A percentile compares a stretch with the other conserved stretches of the same genome.
phyloP scores from a whole-genome alignment of 1,284 basidiomycete genomes.

The Ganoderma multipileum region DNA sequence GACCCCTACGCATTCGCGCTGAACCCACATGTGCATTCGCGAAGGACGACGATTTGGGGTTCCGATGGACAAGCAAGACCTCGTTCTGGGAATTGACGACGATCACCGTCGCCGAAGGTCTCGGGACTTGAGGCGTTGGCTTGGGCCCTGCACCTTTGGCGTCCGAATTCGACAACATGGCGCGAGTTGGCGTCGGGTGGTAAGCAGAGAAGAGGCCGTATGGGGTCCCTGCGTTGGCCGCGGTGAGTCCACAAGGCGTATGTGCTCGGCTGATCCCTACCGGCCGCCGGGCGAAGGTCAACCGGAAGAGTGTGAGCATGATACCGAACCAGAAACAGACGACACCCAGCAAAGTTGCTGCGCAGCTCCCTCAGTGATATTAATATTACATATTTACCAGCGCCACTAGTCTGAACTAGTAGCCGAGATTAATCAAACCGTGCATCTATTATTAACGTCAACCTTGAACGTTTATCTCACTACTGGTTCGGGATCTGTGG shows the following conservation, averaged over 20 bases:
- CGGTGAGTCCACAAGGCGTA: neutral
- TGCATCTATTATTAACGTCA: too few relatives aligned
- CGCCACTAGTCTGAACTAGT: neutral
- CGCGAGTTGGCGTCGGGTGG: neutral
- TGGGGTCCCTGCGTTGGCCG: neutral
- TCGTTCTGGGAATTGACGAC: constrained; percentile 70
- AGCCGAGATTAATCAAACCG: neutral
- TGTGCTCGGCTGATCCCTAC: neutral
- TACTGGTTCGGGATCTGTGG: too few relatives aligned
- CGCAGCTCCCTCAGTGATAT: neutral
- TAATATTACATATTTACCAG: neutral
- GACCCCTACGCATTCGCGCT: neutral
- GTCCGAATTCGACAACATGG: constrained; percentile 13
- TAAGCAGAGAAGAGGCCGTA: neutral
- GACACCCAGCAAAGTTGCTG: neutral
- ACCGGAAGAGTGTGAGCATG: constrained; percentile 18
- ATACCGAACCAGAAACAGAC: constrained; percentile 1
- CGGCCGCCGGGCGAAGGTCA: constrained; percentile 6
- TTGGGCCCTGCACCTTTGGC: neutral
- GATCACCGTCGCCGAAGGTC: constrained; percentile 70
- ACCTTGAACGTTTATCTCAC: too few relatives aligned
- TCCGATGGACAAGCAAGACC: constrained; percentile 71
- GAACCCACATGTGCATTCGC: constrained; percentile 66
- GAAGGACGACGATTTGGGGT: constrained; percentile 66
- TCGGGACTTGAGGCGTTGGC: constrained; percentile 18